Evolutionary conservation across 176 grass and related monocot genomes (phyloP).

Genomic region (Paspalum notatum): DNA sequence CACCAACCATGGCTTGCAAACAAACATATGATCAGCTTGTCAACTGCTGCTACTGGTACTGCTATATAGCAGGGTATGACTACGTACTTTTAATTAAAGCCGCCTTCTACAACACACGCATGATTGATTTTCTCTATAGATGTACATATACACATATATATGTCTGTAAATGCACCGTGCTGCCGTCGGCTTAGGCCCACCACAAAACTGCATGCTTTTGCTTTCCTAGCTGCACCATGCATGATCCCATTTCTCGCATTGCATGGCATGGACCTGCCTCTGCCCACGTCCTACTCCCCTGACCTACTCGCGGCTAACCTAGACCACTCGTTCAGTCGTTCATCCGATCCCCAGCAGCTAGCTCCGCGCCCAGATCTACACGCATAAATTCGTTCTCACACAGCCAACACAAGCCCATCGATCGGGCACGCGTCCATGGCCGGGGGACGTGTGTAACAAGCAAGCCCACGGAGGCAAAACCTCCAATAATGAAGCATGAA

Average conservation of each 20-base stretch:
- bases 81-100: background rate
- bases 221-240: background rate
- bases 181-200: conserved; percentile 4
- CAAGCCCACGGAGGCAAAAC: background rate
- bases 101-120: background rate
- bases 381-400: background rate
- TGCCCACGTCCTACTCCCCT: too few relatives aligned
- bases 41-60: background rate
- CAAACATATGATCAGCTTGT: background rate
- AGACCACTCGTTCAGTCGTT: conserved; percentile 30
- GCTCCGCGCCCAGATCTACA: conserved; percentile 33
- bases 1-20: background rate
- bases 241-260: background rate
- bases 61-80: background rate
- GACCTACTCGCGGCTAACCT: background rate
- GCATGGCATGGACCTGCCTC: conserved; percentile 22
- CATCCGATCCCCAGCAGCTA: conserved; percentile 5
- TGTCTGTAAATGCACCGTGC: background rate
- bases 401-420: background rate
- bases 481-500: too few relatives aligned
- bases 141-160: background rate
- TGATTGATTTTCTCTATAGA: too few relatives aligned
- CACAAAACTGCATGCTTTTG: background rate
- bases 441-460: background rate
- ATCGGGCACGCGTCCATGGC: conserved; percentile 1